Evolutionary conservation across 352 stramenopile species (phyloP).

Genomic region (Globisporangium solare): DNA sequence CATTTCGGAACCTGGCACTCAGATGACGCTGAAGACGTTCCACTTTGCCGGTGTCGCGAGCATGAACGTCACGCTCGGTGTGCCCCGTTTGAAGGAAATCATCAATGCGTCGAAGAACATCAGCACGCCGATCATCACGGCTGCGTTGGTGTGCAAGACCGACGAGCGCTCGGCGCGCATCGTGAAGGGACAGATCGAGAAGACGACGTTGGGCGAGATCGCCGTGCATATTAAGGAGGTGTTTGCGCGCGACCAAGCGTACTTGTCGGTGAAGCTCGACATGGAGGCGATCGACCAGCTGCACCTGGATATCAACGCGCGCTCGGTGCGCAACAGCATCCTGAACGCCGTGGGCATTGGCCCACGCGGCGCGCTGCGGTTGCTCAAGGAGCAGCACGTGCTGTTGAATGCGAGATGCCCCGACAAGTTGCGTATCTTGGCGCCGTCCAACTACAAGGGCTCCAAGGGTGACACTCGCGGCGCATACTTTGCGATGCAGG

Average conservation of each 20-base stretch:
- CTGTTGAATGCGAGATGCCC: conserved; percentile 77
- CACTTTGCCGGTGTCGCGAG: conserved; percentile 99
- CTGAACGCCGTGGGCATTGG: conserved; percentile 77
- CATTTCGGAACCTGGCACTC: conserved; percentile 94
- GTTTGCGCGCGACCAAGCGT: conserved; percentile 91
- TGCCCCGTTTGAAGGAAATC: conserved; percentile 98
- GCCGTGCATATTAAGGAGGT: conserved; percentile 98
- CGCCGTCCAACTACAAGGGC: conserved; percentile 84
- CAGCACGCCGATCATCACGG: conserved; percentile 99
- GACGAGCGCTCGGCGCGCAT: conserved; percentile 97
- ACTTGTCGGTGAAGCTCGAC: conserved; percentile 97
- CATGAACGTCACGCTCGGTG: conserved; percentile 99
- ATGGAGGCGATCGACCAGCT: conserved; percentile 95
- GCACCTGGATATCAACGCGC: conserved; percentile 93
- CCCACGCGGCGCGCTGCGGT: conserved; percentile 55
- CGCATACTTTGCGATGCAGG: conserved; percentile 94
- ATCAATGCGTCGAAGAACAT: conserved; percentile 97
- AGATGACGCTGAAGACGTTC: conserved; percentile 99
- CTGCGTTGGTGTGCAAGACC: conserved; percentile 93
- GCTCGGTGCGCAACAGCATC: conserved; percentile 90
- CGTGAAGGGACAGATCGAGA: conserved; percentile 99
- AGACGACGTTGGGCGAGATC: conserved; percentile 97
- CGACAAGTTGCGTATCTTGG: conserved; percentile 79
- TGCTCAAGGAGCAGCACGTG: conserved; percentile 85
- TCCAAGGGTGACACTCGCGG: conserved; percentile 69